These are phyloP conservation scores for Fistulina hepatica DNA, from an alignment of 1,284 basidiomycete genomes.

Conservation along the genomic window DNA sequence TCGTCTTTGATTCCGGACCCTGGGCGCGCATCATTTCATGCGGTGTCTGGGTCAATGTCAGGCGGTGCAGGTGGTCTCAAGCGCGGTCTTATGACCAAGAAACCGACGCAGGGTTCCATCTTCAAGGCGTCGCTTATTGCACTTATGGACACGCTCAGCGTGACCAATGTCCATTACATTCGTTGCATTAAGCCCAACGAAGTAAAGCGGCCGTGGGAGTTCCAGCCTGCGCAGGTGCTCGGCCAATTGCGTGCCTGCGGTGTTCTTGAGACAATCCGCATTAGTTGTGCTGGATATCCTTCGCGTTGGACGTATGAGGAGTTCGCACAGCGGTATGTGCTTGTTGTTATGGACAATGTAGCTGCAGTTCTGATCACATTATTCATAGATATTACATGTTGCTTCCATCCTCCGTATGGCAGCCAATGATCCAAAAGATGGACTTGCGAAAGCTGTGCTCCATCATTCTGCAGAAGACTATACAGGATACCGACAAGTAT, in stretches of 20 bases:
- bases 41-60: conserved; percentile 25
- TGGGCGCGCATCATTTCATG: conserved; percentile 63
- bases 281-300: conserved; percentile 98
- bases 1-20: conserved; percentile 79
- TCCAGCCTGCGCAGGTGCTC: conserved; percentile 91
- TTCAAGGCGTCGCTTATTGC: conserved; percentile 94
- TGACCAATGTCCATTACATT: conserved; percentile 99
- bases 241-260: conserved; percentile 96
- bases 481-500: conserved; percentile 92
- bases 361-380: conserved; percentile 13
- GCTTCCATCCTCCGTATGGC: conserved; percentile 80
- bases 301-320: conserved; percentile 99
- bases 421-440: conserved; percentile 67
- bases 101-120: conserved; percentile 96
- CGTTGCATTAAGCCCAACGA: conserved; percentile 99
- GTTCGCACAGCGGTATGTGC: conserved; percentile 87
- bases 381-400: conserved; percentile 90
- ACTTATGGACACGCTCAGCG: conserved; percentile 95
- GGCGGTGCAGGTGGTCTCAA: conserved; percentile 35
- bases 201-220: conserved; percentile 92
- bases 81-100: conserved; percentile 64
- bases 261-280: conserved; percentile 98
- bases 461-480: conserved; percentile 76
- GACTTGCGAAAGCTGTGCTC: conserved; percentile 79
- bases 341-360: conserved; percentile 2